Conservation (phyloP, 176 grass and related monocot species). For the Zizania latifolia region DNA sequence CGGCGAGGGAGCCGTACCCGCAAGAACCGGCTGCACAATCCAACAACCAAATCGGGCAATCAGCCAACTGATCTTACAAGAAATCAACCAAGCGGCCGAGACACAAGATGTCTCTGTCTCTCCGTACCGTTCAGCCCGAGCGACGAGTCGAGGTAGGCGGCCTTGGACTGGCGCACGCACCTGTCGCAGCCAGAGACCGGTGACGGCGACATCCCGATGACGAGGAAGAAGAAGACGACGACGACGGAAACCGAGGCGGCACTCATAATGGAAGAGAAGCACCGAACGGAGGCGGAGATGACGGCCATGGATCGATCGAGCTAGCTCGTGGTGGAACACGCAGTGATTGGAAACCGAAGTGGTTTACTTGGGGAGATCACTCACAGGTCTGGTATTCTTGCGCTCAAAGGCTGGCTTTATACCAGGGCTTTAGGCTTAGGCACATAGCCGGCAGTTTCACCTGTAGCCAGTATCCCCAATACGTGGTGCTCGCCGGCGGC, state of each 20-base stretch:
- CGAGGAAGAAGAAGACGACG: not conserved
- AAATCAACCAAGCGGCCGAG: too few species aligned
- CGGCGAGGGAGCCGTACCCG: conserved; percentile 59
- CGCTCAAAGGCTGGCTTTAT: not conserved
- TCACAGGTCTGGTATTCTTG: not conserved
- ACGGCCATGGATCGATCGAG: conserved; percentile 3
- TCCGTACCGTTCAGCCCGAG: conserved; percentile 39
- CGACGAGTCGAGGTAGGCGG: conserved; percentile 36
- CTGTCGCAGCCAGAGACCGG: conserved; percentile 30
- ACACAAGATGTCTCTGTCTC: too few species aligned
- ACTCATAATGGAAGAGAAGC: not conserved
- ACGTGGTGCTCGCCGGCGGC: conserved; percentile 22
- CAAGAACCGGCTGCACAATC: conserved; percentile 51
- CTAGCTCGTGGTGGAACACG: too few species aligned
- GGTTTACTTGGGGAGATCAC: not conserved
- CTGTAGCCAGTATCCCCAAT: too few species aligned
- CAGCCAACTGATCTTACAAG: not conserved
- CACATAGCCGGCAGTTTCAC: too few species aligned
- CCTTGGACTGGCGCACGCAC: conserved; percentile 50
- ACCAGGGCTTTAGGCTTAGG: too few species aligned
- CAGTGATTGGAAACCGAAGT: too few species aligned
- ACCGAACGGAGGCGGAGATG: too few species aligned
- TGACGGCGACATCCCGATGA: not conserved
- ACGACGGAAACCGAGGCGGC: too few species aligned
- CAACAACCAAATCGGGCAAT: not conserved